A percentile compares a stretch with the other conserved stretches of the same genome.
phyloP scores from a whole-genome alignment of 495 filamentous ascomycete species.

The Lasiosphaeris hirsuta region DNA sequence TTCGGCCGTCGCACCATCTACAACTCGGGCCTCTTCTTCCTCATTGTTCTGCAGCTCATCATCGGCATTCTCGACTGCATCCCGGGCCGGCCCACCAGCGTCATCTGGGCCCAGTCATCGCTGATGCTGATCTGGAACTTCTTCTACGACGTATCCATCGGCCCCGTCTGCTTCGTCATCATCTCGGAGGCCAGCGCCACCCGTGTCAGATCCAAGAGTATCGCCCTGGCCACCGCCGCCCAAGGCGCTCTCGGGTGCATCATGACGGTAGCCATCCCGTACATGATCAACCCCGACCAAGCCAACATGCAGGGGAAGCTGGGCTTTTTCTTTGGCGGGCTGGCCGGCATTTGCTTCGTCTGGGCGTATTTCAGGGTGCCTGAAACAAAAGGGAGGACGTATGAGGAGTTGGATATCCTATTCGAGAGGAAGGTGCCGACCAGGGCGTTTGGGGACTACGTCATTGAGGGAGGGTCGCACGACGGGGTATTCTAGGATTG shows the following conservation, averaged over 20 bases:
- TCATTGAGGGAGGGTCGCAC: conserved; percentile 23
- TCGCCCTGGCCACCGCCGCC: conserved; percentile 57
- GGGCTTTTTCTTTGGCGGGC: conserved; percentile 64
- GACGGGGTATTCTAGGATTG: too few species aligned
- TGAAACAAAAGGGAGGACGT: conserved; percentile 58
- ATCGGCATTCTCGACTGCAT: conserved; percentile 59
- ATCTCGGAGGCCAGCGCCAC: conserved; percentile 57
- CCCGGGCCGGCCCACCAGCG: conserved; percentile 39
- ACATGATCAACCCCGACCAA: conserved; percentile 64
- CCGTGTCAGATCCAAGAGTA: conserved; percentile 59
- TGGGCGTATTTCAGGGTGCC: conserved; percentile 58
- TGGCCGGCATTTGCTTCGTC: conserved; percentile 41
- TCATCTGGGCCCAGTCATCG: conserved; percentile 51
- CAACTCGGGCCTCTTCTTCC: conserved; percentile 42
- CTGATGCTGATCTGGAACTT: conserved; percentile 58
- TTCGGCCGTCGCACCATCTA: conserved; percentile 57
- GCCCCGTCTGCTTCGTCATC: conserved; percentile 61
- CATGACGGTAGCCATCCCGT: conserved; percentile 62
- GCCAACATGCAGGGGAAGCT: conserved; percentile 63
- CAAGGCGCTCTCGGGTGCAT: conserved; percentile 58
- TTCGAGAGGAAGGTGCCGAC: conserved; percentile 53
- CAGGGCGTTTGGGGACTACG: conserved; percentile 45
- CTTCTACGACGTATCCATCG: conserved; percentile 54
- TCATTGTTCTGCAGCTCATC: conserved; percentile 51
- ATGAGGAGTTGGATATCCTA: conserved; percentile 54